Percentiles rank a stretch among this genome's conserved stretches.
Evolutionary conservation across 345 rosid species (phyloP).

Genomic region (Odontarrhena argentea): DNA sequence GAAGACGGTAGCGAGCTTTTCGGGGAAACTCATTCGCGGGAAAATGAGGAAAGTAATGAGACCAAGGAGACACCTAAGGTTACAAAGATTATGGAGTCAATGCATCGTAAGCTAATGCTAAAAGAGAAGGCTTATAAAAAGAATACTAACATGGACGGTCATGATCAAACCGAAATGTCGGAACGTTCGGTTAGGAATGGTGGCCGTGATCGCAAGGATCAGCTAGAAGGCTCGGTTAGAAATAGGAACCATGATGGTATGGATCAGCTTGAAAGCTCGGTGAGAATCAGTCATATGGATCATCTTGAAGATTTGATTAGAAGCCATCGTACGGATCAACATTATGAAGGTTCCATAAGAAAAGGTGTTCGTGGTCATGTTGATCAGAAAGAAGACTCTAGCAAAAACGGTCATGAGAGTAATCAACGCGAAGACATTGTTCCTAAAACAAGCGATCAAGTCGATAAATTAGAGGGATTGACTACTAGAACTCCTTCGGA

Average conservation of each 20-base stretch:
- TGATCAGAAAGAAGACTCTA: slow-evolving; percentile 25
- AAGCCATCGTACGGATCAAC: slow-evolving; percentile 19
- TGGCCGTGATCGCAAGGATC: slow-evolving; percentile 22
- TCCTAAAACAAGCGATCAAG: slow-evolving; percentile 13
- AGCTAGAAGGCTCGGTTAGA: slow-evolving; percentile 16
- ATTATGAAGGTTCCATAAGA: slow-evolving; percentile 17
- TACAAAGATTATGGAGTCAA: slow-evolving; percentile 38
- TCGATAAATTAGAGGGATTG: slow-evolving; percentile 8
- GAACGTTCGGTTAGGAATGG: slow-evolving; percentile 31
- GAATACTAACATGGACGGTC: slow-evolving; percentile 23
- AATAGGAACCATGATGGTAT: slow-evolving; percentile 13
- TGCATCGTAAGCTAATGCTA: slow-evolving; percentile 40
- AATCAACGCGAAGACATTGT: slow-evolving; percentile 9
- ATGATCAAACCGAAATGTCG: neutral
- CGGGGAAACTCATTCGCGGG: slow-evolving; percentile 4
- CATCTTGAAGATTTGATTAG: slow-evolving; percentile 38
- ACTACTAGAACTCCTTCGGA: neutral
- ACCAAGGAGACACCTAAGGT: slow-evolving; percentile 28
- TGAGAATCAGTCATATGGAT: slow-evolving; percentile 33
- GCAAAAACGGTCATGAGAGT: slow-evolving; percentile 5
- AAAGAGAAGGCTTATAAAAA: slow-evolving; percentile 30
- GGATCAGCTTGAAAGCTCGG: slow-evolving; percentile 27
- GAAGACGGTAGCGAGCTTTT: slow-evolving; percentile 28
- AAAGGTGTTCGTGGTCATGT: neutral
- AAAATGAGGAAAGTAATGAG: slow-evolving; percentile 11